phyloP scores from a whole-genome alignment of 2,329 filamentous ascomycete species.

The Exophiala sp. region DNA sequence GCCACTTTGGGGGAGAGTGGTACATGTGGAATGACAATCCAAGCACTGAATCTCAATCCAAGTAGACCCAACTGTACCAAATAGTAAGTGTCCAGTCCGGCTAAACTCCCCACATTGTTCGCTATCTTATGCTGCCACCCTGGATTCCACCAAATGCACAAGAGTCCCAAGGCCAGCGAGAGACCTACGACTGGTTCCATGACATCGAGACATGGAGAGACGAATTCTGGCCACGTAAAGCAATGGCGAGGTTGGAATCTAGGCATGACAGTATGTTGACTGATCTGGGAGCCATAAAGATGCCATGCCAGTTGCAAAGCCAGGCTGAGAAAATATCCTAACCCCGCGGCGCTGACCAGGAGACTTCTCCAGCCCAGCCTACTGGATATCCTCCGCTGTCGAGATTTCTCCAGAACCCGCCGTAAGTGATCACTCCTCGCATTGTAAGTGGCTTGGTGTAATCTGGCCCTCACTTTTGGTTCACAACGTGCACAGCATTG shows the following conservation, averaged over 20 bases:
- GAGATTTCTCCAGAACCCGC: slow-evolving; percentile 66
- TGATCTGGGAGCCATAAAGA: slow-evolving; percentile 34
- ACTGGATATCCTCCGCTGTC: slow-evolving; percentile 35
- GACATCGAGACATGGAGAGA: slow-evolving; percentile 15
- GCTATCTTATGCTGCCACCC: slow-evolving; percentile 43
- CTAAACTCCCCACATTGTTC: slow-evolving; percentile 40
- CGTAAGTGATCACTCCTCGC: slow-evolving; percentile 79
- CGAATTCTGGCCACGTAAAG: slow-evolving; percentile 3
- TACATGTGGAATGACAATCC: slow-evolving; percentile 36
- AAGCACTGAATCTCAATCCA: slow-evolving; percentile 42
- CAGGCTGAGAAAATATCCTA: slow-evolving; percentile 43
- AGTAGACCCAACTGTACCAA: slow-evolving; percentile 45
- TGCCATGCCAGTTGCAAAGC: slow-evolving; percentile 44
- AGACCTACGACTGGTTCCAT: slow-evolving; percentile 19
- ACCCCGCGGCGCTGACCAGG: slow-evolving; percentile 41
- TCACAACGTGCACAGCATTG: slow-evolving; percentile 82
- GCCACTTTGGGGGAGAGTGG: slow-evolving; percentile 3
- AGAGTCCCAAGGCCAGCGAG: slow-evolving; percentile 40
- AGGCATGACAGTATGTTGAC: slow-evolving; percentile 14
- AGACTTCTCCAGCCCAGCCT: slow-evolving; percentile 44
- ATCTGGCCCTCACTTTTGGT: slow-evolving; percentile 65
- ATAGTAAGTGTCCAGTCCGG: slow-evolving; percentile 46
- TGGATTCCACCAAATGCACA: slow-evolving; percentile 51
- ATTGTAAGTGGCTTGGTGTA: slow-evolving; percentile 70
- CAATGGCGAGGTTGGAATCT: slow-evolving; percentile 17